These are phyloP conservation scores for Phialocephala subalpina DNA, from an alignment of 2,329 filamentous ascomycete species.

Conservation along the genomic window DNA sequence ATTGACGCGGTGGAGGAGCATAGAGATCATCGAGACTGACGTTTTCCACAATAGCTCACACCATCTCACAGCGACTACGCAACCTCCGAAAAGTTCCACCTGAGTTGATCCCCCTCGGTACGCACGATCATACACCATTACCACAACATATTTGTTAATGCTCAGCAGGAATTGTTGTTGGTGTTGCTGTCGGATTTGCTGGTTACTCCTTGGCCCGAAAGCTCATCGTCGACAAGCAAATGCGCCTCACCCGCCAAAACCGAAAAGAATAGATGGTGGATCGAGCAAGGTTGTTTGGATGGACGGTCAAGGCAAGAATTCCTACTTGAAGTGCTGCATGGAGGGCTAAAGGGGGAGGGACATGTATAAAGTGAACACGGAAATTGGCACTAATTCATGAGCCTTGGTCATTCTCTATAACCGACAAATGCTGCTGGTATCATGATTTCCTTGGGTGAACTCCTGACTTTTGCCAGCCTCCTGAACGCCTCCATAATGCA, in stretches of 20 bases:
- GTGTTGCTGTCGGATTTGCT: conserved; percentile 82
- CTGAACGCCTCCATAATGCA: conserved; percentile 34
- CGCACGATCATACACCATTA: conserved; percentile 44
- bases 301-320: not conserved
- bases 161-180: conserved; percentile 76
- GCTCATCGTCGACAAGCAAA: conserved; percentile 88
- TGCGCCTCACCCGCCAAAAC: conserved; percentile 81
- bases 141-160: conserved; percentile 37
- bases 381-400: conserved; percentile 33
- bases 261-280: conserved; percentile 40
- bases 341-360: conserved; percentile 16
- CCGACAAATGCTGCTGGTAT: conserved; percentile 1
- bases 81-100: conserved; percentile 89
- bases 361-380: conserved; percentile 36
- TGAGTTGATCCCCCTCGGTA: conserved; percentile 95
- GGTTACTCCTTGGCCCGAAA: conserved; percentile 84
- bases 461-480: conserved; percentile 24
- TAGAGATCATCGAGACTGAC: conserved; percentile 31
- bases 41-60: conserved; percentile 74
- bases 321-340: not conserved
- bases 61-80: conserved; percentile 93
- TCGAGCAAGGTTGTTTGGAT: conserved; percentile 12
- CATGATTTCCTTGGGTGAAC: conserved; percentile 7
- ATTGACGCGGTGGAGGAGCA: conserved; percentile 23
- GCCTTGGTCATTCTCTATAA: conserved; percentile 4